Evolutionary conservation across 805 yeast species (phyloP).

Genomic region (Maudiozyma bulderi): DNA sequence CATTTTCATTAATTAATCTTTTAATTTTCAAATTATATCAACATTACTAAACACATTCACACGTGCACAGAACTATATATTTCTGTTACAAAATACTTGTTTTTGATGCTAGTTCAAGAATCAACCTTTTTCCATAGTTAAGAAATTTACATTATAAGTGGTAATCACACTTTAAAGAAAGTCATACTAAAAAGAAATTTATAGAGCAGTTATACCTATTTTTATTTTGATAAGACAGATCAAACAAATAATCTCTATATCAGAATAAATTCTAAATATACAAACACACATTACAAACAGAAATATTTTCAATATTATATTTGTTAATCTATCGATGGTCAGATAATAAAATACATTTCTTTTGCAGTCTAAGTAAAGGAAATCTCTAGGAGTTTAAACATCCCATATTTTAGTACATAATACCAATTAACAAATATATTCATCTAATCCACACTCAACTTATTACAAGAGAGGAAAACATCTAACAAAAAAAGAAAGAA

Average conservation of each 20-base stretch:
- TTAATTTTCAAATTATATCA: neutral
- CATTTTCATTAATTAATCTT: neutral
- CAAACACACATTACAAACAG: neutral
- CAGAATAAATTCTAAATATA: neutral
- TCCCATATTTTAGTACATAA: neutral
- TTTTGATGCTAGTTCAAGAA: neutral
- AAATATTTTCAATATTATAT: neutral
- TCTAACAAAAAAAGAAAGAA: neutral
- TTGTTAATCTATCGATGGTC: neutral
- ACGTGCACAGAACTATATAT: neutral
- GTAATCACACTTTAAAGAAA: too few species aligned
- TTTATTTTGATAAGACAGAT: neutral
- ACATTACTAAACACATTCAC: neutral
- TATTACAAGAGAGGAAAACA: neutral
- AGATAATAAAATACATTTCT: neutral
- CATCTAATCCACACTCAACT: neutral
- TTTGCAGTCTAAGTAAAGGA: slow-evolving; percentile 1
- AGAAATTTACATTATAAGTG: neutral
- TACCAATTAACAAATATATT: neutral
- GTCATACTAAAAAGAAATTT: too few species aligned
- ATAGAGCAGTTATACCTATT: neutral
- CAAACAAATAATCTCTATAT: neutral
- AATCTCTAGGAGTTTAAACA: neutral
- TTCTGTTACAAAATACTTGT: neutral
- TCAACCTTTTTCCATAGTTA: neutral